Evolutionary conservation across 768 basidiomycete genomes (phyloP).

Genomic region (Leccinum olivaceopallidum): DNA sequence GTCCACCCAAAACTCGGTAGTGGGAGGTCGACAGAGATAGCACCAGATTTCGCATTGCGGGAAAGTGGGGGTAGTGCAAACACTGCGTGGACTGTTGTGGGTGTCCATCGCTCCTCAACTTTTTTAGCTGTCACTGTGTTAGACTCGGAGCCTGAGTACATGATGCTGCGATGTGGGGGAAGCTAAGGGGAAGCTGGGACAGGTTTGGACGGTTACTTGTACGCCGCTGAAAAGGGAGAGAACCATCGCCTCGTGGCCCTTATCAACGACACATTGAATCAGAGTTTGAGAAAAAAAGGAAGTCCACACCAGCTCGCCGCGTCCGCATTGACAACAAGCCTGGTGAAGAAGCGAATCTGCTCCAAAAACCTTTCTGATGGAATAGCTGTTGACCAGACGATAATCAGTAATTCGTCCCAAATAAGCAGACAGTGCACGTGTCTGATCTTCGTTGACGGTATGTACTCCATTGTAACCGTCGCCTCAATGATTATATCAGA

Average conservation of each 20-base stretch:
- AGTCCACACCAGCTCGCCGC: neutral
- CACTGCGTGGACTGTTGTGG: slow-evolving; percentile 9
- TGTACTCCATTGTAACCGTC: no score
- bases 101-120: slow-evolving; percentile 19
- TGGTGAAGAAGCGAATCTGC: no score
- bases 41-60: no score
- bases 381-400: no score
- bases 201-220: neutral
- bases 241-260: neutral
- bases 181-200: neutral
- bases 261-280: neutral
- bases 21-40: slow-evolving; percentile 11
- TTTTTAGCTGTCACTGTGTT: neutral
- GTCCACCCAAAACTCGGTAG: slow-evolving; percentile 15
- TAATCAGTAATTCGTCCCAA: no score
- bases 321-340: no score
- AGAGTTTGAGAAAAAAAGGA: neutral
- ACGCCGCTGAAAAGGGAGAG: neutral
- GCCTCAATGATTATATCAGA: no score
- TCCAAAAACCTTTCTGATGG: no score
- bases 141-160: neutral
- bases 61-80: slow-evolving; percentile 2
- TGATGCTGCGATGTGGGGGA: neutral
- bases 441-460: no score
- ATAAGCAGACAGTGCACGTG: no score